Evolutionary conservation across 495 filamentous ascomycete genomes (phyloP), one percentile per base, ranked within the genome.

Genomic region (Neurospora sp.): DNA sequence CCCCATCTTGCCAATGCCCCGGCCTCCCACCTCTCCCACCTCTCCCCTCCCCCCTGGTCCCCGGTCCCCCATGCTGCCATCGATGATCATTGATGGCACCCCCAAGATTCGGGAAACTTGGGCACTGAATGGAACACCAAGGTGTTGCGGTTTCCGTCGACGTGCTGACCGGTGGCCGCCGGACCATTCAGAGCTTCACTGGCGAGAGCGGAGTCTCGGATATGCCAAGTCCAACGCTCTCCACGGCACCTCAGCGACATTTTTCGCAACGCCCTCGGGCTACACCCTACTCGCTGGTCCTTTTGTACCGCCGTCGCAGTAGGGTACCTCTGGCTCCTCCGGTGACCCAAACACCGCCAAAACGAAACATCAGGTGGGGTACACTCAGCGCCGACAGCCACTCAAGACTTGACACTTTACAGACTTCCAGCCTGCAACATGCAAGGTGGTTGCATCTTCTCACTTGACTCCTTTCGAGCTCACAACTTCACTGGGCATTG

Each of bases 381-480:
- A 66, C 70, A 72, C 72, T 71, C 75, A 62, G 71, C 40, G 62
- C 48, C 73, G 69, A 66, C 76, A 77, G 72, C 79, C 79, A 81
- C 73, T 81, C 79, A 81, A 78, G 66, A 70, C 48, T 39, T 78
- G 79, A 78, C 78, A 79, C 78, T 79, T 77, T 75, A 79, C 72
- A 76, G 72, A 77, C 74, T 71, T 73, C 73, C 75, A 74, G 74
- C 70, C 77, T 76, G 77, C 77, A 79, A 46, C 59, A 72, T 80
- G 79, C 79, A 78, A 70, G 76, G 74, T 69, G 72, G 48, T 66
- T 76, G 78, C 75, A 75, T 76, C 71, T 73, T 75, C 69, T 75
- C 54, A 66, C 54, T 66, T 71, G 70, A 39, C 39, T 71, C 40
- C 31, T 31, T 46, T 71, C 39, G 39, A 44, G 2, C 70, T 18